Percentiles rank a stretch among this genome's conserved stretches.
phyloP scores from a whole-genome alignment of 2,329 filamentous ascomycete species.

The Incumbomyces lentus region DNA sequence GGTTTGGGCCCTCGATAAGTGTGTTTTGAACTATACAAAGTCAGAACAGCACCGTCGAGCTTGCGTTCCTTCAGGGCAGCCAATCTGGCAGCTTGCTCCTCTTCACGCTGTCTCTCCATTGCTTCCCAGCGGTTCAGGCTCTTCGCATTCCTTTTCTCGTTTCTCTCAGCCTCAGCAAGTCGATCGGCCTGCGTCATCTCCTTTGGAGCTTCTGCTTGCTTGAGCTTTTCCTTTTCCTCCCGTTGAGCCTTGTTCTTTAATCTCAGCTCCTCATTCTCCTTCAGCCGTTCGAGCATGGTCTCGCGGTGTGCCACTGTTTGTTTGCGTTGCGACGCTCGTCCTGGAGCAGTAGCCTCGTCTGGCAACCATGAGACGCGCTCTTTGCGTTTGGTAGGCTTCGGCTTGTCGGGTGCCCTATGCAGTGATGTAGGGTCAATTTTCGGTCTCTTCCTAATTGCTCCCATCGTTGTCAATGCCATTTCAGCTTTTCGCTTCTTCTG shows the following conservation, averaged over 20 bases:
- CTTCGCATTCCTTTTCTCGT: constrained; percentile 79
- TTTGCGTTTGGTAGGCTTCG: constrained; percentile 54
- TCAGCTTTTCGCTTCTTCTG: constrained; percentile 74
- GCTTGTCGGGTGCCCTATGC: constrained; percentile 26
- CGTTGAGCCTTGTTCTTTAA: constrained; percentile 44
- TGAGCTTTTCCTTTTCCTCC: constrained; percentile 50
- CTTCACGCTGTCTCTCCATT: constrained; percentile 77
- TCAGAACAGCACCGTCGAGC: constrained; percentile 78
- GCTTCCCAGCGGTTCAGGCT: constrained; percentile 90
- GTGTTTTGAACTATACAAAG: constrained; percentile 86
- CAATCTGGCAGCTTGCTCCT: constrained; percentile 70
- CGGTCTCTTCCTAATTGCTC: constrained; percentile 56
- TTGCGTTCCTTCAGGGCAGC: constrained; percentile 80
- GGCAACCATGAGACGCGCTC: constrained; percentile 62
- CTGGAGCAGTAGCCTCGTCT: constrained; percentile 50
- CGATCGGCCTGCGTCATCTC: constrained; percentile 80
- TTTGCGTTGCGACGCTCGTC: constrained; percentile 50
- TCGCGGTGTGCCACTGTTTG: constrained; percentile 58
- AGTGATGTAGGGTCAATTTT: constrained; percentile 48
- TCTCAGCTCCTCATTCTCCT: constrained; percentile 39
- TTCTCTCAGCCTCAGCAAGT: constrained; percentile 66
- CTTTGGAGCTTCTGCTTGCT: constrained; percentile 65
- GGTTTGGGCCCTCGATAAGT: constrained; percentile 59
- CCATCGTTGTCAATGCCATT: constrained; percentile 56
- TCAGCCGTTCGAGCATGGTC: constrained; percentile 39